A percentile compares a stretch with the other conserved stretches of the same genome.
These are phyloP conservation scores for Conticribra weissflogii DNA, from an alignment of 108 stramenopile species.

Conservation along the genomic window DNA sequence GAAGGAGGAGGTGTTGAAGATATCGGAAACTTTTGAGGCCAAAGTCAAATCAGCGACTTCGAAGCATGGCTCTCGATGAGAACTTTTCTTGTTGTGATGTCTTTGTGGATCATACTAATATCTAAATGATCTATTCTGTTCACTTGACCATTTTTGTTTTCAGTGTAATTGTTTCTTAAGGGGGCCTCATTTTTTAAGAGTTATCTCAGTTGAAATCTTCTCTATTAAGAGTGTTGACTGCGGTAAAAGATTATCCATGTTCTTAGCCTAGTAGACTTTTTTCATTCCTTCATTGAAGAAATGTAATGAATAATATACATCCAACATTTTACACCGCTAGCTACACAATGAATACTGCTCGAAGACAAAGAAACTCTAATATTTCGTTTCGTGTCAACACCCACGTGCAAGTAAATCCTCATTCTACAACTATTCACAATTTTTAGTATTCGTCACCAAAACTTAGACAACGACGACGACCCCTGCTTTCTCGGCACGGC, in stretches of 20 bases:
- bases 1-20: conserved; percentile 44
- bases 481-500: background rate
- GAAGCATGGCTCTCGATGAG: conserved; percentile 9
- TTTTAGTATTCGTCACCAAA: background rate
- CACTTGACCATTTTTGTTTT: background rate
- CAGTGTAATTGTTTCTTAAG: too few species aligned
- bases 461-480: background rate
- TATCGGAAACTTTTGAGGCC: conserved; percentile 34
- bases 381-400: background rate
- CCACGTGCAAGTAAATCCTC: too few species aligned
- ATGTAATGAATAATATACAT: too few species aligned
- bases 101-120: background rate
- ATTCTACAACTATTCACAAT: background rate
- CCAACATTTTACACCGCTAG: too few species aligned
- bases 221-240: too few species aligned
- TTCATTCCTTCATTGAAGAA: too few species aligned
- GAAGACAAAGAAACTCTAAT: background rate
- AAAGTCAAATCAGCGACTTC: conserved; percentile 41
- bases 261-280: too few species aligned
- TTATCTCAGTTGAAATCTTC: too few species aligned
- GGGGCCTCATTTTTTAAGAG: too few species aligned
- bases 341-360: too few species aligned
- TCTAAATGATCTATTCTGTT: background rate
- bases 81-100: background rate
- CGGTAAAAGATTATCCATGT: too few species aligned